Percentiles rank a stretch among this genome's conserved stretches.
These are phyloP conservation scores for Ustilago tritici DNA, from an alignment of 1,284 basidiomycete genomes.

Conservation along the genomic window DNA sequence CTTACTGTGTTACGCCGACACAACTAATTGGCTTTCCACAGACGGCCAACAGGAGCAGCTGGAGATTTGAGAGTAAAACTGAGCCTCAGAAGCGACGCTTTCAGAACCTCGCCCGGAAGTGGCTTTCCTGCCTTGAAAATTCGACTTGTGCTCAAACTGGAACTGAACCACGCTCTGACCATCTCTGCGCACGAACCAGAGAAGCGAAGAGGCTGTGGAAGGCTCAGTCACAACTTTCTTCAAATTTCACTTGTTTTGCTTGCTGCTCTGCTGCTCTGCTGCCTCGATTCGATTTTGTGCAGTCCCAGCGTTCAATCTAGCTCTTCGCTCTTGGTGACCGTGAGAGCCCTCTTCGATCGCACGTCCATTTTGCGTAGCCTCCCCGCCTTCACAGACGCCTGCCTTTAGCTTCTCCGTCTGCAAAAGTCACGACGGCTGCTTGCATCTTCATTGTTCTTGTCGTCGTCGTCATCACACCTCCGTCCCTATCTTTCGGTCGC, in stretches of 20 bases:
- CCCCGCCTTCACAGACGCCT: constrained; percentile 6
- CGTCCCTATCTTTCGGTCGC: background rate
- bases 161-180: constrained; percentile 21
- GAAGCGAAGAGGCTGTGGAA: background rate
- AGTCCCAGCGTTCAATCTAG: background rate
- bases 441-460: constrained; percentile 6
- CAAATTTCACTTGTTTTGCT: background rate
- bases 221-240: constrained; percentile 16
- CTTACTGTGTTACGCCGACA: background rate
- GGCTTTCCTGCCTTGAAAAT: background rate
- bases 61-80: background rate
- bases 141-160: background rate
- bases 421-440: constrained; percentile 4
- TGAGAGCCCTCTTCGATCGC: background rate
- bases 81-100: background rate
- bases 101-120: constrained; percentile 6
- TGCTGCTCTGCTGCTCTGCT: constrained; percentile 5
- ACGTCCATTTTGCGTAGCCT: constrained; percentile 6
- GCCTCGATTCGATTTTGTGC: background rate
- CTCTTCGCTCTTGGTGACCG: background rate
- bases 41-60: background rate
- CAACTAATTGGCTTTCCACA: background rate
- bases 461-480: constrained; percentile 17
- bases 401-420: constrained; percentile 8
- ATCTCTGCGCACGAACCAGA: constrained; percentile 23